A percentile compares a stretch with the other conserved stretches of the same genome.
Conservation (phyloP, 352 stramenopile species). For the Hyaloperonospora brassicae region DNA sequence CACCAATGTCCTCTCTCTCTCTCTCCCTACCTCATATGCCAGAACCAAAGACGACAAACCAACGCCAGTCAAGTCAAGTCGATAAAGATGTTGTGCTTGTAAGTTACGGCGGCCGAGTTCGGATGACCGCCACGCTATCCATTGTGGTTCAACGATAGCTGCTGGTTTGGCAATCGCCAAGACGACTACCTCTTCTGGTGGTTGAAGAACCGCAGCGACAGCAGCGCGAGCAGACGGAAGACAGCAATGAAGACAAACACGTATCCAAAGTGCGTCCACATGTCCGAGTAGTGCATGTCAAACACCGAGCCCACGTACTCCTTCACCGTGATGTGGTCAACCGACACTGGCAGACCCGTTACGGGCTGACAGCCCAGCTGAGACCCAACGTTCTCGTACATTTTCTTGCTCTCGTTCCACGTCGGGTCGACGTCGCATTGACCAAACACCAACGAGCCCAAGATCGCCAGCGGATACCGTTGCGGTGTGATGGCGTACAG, state of each 20-base stretch:
- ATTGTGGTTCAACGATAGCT: too few species aligned
- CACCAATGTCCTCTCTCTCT: too few species aligned
- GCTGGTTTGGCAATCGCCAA: background rate
- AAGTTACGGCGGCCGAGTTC: too few species aligned
- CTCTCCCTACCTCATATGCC: too few species aligned
- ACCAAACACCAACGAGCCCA: conserved; percentile 17
- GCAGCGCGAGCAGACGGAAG: conserved; percentile 1
- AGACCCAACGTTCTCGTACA: conserved; percentile 18
- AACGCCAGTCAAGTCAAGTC: too few species aligned
- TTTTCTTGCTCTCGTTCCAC: conserved; percentile 14
- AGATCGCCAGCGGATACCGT: conserved; percentile 20
- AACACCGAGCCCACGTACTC: conserved; percentile 19
- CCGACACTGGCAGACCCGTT: conserved; percentile 12
- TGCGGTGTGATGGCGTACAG: conserved; percentile 22
- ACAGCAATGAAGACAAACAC: conserved; percentile 12
- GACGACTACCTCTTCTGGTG: conserved; percentile 1
- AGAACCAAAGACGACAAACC: too few species aligned
- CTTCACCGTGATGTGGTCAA: conserved; percentile 9
- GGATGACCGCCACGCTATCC: too few species aligned
- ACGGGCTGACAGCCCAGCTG: conserved; percentile 16
- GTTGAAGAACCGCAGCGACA: conserved; percentile 2
- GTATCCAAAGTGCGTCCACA: conserved; percentile 30
- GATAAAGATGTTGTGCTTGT: too few species aligned
- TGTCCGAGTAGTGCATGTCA: conserved; percentile 19
- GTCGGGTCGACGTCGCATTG: conserved; percentile 21